Conservation (phyloP, 768 basidiomycete genomes). For the Gautieria morchelliformis region DNA sequence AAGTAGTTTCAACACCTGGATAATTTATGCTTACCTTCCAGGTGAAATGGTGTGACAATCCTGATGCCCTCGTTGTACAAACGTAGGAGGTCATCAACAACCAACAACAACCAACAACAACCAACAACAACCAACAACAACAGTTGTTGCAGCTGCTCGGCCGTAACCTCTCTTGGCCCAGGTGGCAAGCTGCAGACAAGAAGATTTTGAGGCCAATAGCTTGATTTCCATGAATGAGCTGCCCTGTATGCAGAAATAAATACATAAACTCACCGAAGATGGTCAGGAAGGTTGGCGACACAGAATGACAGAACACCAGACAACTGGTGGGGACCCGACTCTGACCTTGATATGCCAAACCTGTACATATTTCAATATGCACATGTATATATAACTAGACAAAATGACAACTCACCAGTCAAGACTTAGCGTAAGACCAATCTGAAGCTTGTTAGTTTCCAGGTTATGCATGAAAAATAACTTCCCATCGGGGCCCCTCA, state of each 20-base stretch:
- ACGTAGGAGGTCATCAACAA: slow-evolving; percentile 20
- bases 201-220: slow-evolving; percentile 20
- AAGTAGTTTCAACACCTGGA: neutral
- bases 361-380: neutral
- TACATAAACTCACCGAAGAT: too few relatives aligned
- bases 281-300: too few relatives aligned
- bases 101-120: slow-evolving; percentile 12
- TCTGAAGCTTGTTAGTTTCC: slow-evolving; percentile 17
- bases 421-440: slow-evolving; percentile 21
- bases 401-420: slow-evolving; percentile 21
- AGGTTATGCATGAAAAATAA: slow-evolving; percentile 20
- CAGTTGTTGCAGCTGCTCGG: slow-evolving; percentile 20
- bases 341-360: neutral
- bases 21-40: slow-evolving; percentile 11
- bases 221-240: neutral
- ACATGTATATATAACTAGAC: neutral
- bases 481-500: slow-evolving; percentile 18
- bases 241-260: neutral
- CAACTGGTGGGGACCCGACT: too few relatives aligned
- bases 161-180: slow-evolving; percentile 20
- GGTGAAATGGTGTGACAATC: slow-evolving; percentile 16
- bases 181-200: slow-evolving; percentile 19
- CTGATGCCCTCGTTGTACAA: slow-evolving; percentile 18
- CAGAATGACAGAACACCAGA: too few relatives aligned
- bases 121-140: slow-evolving; percentile 18